These are phyloP conservation scores for Cyberlindnera amylophila DNA, from an alignment of 805 yeast genomes.

Conservation along the genomic window DNA sequence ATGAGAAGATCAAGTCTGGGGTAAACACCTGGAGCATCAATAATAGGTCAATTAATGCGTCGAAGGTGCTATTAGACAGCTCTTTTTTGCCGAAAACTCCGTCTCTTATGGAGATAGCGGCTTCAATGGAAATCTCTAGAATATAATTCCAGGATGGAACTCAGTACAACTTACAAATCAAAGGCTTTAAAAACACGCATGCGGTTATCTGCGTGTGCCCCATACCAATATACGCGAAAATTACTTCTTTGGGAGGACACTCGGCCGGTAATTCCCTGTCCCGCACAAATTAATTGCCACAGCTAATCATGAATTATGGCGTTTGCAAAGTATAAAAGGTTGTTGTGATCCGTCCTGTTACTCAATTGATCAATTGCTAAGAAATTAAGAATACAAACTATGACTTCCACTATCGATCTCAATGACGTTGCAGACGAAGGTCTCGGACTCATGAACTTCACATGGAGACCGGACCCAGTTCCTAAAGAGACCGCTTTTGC, in stretches of 20 bases:
- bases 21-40: too few relatives aligned
- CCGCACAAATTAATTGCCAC: conserved; percentile 1
- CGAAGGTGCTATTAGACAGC: too few relatives aligned
- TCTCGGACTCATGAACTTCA: conserved; percentile 78
- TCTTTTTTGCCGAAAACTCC: too few relatives aligned
- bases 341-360: too few relatives aligned
- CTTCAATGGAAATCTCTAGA: too few relatives aligned
- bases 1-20: too few relatives aligned
- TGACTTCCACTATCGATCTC: conserved; percentile 6
- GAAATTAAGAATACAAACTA: neutral
- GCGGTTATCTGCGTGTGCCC: conserved; percentile 2
- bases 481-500: conserved; percentile 51
- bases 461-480: conserved; percentile 60
- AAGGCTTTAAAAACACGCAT: too few relatives aligned
- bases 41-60: too few relatives aligned
- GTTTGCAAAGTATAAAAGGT: too few relatives aligned
- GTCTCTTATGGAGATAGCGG: neutral
- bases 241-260: neutral
- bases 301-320: neutral
- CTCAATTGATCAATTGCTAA: too few relatives aligned
- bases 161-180: too few relatives aligned
- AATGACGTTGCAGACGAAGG: conserved; percentile 37
- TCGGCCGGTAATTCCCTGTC: conserved; percentile 1
- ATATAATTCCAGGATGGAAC: too few relatives aligned
- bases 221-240: conserved; percentile 1